These are phyloP conservation scores for Entoloma clypeatum DNA, from an alignment of 1,284 basidiomycete species.

Conservation along the genomic window DNA sequence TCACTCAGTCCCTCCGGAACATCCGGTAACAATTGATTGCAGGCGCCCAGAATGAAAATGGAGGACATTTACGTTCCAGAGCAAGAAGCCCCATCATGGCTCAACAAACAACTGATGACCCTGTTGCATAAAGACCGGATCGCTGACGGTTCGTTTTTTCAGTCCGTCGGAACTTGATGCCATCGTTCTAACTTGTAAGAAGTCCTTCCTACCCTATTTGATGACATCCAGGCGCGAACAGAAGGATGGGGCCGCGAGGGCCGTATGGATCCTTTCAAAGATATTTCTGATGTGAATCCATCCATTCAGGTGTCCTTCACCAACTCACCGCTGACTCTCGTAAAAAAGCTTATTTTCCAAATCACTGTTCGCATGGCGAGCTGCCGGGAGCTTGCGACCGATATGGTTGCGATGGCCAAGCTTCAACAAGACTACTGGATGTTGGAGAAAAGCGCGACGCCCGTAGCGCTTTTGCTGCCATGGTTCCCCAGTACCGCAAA, in stretches of 20 bases:
- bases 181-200: not conserved
- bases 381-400: too few relatives aligned
- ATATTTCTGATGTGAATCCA: constrained; percentile 5
- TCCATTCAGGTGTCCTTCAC: constrained; percentile 19
- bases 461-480: constrained; percentile 31
- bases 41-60: constrained; percentile 26
- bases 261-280: constrained; percentile 31
- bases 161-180: not conserved
- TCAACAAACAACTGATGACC: constrained; percentile 16
- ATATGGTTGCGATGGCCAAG: too few relatives aligned
- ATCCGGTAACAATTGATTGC: not conserved
- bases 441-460: constrained; percentile 32
- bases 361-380: too few relatives aligned
- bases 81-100: constrained; percentile 8
- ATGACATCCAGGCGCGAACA: constrained; percentile 31
- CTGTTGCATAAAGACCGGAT: constrained; percentile 22
- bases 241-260: constrained; percentile 30
- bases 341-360: too few relatives aligned
- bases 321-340: too few relatives aligned
- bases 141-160: constrained; percentile 11
- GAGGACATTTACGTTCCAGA: constrained; percentile 24
- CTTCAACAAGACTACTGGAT: too few relatives aligned
- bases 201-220: constrained; percentile 34
- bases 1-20: not conserved
- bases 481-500: constrained; percentile 33